Evolutionary conservation across 2,329 filamentous ascomycete genomes (phyloP).

Genomic region (Fusarium sp.): DNA sequence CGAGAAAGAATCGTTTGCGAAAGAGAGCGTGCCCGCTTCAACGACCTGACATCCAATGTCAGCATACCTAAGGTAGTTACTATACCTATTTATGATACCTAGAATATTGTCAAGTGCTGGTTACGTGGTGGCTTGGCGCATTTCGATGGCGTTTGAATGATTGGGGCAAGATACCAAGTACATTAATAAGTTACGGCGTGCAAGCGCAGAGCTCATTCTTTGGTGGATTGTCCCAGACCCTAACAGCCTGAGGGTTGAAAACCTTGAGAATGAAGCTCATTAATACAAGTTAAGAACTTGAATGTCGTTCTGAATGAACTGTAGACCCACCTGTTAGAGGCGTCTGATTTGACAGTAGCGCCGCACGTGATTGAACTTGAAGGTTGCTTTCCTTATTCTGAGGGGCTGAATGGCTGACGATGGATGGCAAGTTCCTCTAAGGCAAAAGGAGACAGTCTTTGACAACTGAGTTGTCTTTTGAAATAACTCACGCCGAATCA

Average conservation of each 20-base stretch:
- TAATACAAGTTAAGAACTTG: constrained; percentile 9
- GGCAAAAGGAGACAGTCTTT: constrained; percentile 28
- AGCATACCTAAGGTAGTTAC: not conserved
- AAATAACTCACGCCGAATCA: constrained; percentile 2
- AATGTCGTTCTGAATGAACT: constrained; percentile 30
- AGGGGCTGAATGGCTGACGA: constrained; percentile 44
- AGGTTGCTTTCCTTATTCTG: constrained; percentile 39
- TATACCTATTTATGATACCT: constrained; percentile 28
- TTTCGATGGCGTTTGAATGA: constrained; percentile 1
- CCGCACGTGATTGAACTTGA: constrained; percentile 39
- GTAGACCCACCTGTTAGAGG: constrained; percentile 30
- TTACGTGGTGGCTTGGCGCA: constrained; percentile 6
- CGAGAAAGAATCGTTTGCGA: constrained; percentile 72
- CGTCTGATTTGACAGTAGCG: constrained; percentile 35
- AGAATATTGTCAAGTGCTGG: constrained; percentile 12
- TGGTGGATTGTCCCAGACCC: not conserved
- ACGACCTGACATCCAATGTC: constrained; percentile 20
- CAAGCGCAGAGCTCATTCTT: not conserved
- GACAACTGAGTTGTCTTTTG: constrained; percentile 31
- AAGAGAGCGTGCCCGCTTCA: constrained; percentile 44
- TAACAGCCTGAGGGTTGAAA: not conserved
- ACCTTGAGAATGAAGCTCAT: constrained; percentile 13
- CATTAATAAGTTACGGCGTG: not conserved
- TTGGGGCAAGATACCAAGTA: not conserved
- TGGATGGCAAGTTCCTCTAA: constrained; percentile 36